Base-by-base conservation (phyloP, 2,329 filamentous ascomycete genomes). In the Volutella citrinella region DNA sequence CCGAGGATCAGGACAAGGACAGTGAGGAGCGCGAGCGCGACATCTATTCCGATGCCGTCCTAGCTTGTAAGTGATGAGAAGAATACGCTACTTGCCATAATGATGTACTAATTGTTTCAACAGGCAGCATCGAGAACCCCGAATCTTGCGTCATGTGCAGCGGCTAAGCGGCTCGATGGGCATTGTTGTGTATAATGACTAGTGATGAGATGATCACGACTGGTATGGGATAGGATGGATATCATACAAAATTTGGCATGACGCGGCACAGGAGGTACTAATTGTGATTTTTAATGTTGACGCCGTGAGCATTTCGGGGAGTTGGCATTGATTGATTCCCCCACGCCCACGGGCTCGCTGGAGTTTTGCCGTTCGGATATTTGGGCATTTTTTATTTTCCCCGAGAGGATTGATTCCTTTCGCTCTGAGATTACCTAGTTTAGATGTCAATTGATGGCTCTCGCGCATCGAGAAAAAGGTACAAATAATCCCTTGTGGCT, bases 131-230 rank as follows among this genome's bases (percentile, higher is more conserved):
- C 63, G 90, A 97, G 60, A 96, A 97, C 72, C 88, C 84, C 51
- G 93, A 98, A 62, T 76, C 84, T 29, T 98, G 93, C 62, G 62
- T 95, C 47, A 97, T 98, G 93, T 98, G 93, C 81, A 94, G 87
- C 66, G 91, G 90, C 71, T 97, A 77, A 64, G 55, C 14, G 28
- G 20, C 22, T 21, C 17, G 8, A 30, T 16, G 11, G 14, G 16
- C 20, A 7, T 32, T 25, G 32, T 23, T 35, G 35, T 54, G 42
- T 53, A 48, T 55, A 36, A 59, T 47, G 54, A 60, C 38, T 27
- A 45, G 42, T 49, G 47, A 57, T 44, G 52, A 60, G 53, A 53
- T 45, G 42, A 48, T 38, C 36, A 60, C 40, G 45, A 56, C 38
- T 45, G n/a, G 41, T 38, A 56, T 43, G 54, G 41, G 42, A 38